Evolutionary conservation across 2,329 filamentous ascomycete genomes (phyloP), one percentile per base, ranked within the genome.

Genomic region (Paracorniculantispora psalliotae): DNA sequence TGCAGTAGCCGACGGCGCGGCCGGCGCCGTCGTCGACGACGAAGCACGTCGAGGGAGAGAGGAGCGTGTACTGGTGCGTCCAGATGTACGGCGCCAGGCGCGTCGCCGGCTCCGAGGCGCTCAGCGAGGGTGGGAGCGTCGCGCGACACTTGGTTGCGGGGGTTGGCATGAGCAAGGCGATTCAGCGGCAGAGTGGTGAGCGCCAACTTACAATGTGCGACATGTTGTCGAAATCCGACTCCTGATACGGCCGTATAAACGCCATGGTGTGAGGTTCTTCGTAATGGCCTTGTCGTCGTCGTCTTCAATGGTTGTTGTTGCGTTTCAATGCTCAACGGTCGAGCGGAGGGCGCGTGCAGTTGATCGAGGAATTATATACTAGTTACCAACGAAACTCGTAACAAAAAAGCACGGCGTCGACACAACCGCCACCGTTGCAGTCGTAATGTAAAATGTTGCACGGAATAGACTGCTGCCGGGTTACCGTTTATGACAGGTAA

Each of bases 51-150:
- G 62, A 43, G 0, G 78, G 77, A 9, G 71, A 77, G 60, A 81
- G 75, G 63, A 73, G 69, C 17, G 77, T 79, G 72, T 77, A 81
- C 39, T 74, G 78, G 65, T 80, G 78, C 9, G 77, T 79, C 79
- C 79, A 81, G 65, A 81, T 63, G 68, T 81, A 81, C 1, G 78
- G 78, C 15, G 77, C 72, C 30, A 79, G 70, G 19, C 69, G 69
- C 49, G 63, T 61, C 5, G 71, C 73, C 12, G 64, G 65, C 37
- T 71, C 66, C 28, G 74, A 75, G 19, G 64, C 47, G 26, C 64
- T 39, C n/a, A 80, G 73, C 4, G 72, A 74, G 0, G 75, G 74
- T 3, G 77, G 77, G 19, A 81, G 74, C 33, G 79, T 81, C 28
- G 69, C 74, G 56, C 77, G 75, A 67, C 79, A 81, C 79, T 80